Percentiles rank a stretch among this genome's conserved stretches.
phyloP scores from a whole-genome alignment of 2,329 filamentous ascomycete genomes.

The Podosphaera xanthii region DNA sequence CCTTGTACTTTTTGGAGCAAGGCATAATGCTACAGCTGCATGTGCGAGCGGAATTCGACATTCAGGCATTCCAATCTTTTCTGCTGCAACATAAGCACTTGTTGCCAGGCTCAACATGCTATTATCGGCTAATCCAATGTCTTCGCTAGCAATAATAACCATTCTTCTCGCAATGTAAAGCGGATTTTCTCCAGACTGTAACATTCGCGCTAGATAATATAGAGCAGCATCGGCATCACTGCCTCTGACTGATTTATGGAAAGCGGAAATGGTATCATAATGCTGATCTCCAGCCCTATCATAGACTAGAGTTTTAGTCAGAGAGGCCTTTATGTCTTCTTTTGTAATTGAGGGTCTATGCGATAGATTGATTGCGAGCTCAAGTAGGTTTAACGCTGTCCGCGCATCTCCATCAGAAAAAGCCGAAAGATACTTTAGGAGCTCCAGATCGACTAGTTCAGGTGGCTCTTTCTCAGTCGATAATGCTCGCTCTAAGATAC shows the following conservation, averaged over 20 bases:
- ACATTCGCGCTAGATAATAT: slow-evolving; percentile 90
- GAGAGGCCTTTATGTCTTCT: slow-evolving; percentile 52
- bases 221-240: slow-evolving; percentile 68
- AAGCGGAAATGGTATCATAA: slow-evolving; percentile 91
- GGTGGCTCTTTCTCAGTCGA: slow-evolving; percentile 28
- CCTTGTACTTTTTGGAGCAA: slow-evolving; percentile 69
- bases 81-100: slow-evolving; percentile 62
- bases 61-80: slow-evolving; percentile 90
- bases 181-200: slow-evolving; percentile 83
- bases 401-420: slow-evolving; percentile 87
- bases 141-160: slow-evolving; percentile 85
- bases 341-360: slow-evolving; percentile 41
- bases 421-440: slow-evolving; percentile 59
- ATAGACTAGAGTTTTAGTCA: slow-evolving; percentile 87
- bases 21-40: slow-evolving; percentile 55
- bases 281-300: slow-evolving; percentile 89
- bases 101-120: slow-evolving; percentile 64
- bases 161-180: slow-evolving; percentile 80
- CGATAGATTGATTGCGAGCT: slow-evolving; percentile 64
- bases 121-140: slow-evolving; percentile 78
- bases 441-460: slow-evolving; percentile 48
- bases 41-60: slow-evolving; percentile 82
- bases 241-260: slow-evolving; percentile 87
- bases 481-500: slow-evolving; percentile 58
- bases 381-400: slow-evolving; percentile 77